Evolutionary conservation across 108 stramenopile genomes (phyloP).

Genomic region (Cylindrotheca closterium): DNA sequence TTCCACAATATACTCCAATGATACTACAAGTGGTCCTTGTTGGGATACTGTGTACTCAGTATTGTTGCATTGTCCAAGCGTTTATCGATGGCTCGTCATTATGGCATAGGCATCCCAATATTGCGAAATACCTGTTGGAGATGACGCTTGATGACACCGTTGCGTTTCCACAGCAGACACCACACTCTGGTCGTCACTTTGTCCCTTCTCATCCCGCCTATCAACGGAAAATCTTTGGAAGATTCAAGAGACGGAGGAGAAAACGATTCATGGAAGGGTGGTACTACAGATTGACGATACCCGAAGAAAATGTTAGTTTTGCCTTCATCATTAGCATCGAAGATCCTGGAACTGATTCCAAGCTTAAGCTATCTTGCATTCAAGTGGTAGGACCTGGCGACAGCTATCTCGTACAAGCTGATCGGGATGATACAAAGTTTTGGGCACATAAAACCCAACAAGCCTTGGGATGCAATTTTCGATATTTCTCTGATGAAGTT

Average conservation of each 20-base stretch:
- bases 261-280: slow-evolving; percentile 86
- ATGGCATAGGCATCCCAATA: too few relatives aligned
- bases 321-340: slow-evolving; percentile 84
- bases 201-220: slow-evolving; percentile 65
- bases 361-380: slow-evolving; percentile 61
- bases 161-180: slow-evolving; percentile 54
- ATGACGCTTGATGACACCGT: not conserved
- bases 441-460: slow-evolving; percentile 72
- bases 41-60: too few relatives aligned
- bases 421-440: slow-evolving; percentile 72
- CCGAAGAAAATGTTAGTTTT: slow-evolving; percentile 62
- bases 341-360: slow-evolving; percentile 62
- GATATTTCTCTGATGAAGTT: slow-evolving; percentile 15
- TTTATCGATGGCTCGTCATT: too few relatives aligned
- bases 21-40: too few relatives aligned
- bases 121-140: too few relatives aligned
- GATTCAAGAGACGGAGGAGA: slow-evolving; percentile 20
- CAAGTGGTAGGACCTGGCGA: slow-evolving; percentile 83
- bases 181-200: slow-evolving; percentile 83
- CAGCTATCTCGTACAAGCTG: slow-evolving; percentile 76
- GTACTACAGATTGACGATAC: slow-evolving; percentile 86
- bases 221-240: slow-evolving; percentile 4
- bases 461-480: slow-evolving; percentile 76
- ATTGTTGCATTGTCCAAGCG: too few relatives aligned
- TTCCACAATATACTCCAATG: too few relatives aligned